Evolutionary conservation across 805 yeast genomes (phyloP).

Genomic region (Candida koratica): DNA sequence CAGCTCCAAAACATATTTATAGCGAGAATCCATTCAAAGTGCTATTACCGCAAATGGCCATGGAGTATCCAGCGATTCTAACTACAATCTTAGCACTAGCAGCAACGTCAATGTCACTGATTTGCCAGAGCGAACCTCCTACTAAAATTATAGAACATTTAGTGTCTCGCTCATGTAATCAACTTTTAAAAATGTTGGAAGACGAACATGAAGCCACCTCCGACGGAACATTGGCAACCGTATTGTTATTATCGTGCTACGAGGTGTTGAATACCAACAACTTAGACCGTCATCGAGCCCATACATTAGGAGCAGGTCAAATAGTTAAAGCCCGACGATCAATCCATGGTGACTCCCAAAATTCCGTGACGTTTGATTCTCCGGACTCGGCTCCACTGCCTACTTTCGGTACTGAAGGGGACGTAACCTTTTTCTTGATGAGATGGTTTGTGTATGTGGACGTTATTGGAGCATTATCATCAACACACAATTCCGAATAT

Average conservation of each 20-base stretch:
- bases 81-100: slow-evolving; percentile 50
- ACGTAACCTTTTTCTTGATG: slow-evolving; percentile 51
- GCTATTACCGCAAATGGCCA: slow-evolving; percentile 64
- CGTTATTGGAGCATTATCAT: slow-evolving; percentile 57
- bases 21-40: slow-evolving; percentile 62
- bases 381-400: slow-evolving; percentile 11
- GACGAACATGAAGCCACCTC: slow-evolving; percentile 53
- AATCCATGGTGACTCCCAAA: slow-evolving; percentile 2
- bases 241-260: slow-evolving; percentile 55
- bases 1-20: slow-evolving; percentile 56
- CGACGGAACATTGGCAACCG: slow-evolving; percentile 63
- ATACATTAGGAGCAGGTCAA: slow-evolving; percentile 63
- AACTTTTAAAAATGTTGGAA: slow-evolving; percentile 47
- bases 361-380: no score
- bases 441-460: slow-evolving; percentile 71
- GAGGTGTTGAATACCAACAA: slow-evolving; percentile 45
- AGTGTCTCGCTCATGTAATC: slow-evolving; percentile 55
- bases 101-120: slow-evolving; percentile 27
- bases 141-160: slow-evolving; percentile 47
- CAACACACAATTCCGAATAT: slow-evolving; percentile 40
- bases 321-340: slow-evolving; percentile 49
- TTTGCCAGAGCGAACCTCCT: slow-evolving; percentile 27
- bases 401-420: slow-evolving; percentile 26
- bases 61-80: slow-evolving; percentile 53
- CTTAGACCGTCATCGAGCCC: slow-evolving; percentile 57